Conservation (phyloP, 1,284 basidiomycete genomes). For the Cystobasidium sp. region DNA sequence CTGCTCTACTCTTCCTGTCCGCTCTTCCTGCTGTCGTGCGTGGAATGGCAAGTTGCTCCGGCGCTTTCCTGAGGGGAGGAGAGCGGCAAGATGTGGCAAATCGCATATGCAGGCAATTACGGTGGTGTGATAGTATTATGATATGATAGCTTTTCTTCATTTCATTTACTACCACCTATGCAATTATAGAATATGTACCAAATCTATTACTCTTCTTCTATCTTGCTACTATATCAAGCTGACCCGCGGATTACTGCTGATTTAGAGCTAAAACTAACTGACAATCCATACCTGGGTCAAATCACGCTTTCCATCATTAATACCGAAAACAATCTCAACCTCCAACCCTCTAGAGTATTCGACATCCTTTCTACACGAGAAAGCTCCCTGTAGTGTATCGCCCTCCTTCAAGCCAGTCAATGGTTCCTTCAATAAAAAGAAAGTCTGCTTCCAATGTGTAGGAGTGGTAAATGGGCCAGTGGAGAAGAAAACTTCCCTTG, state of each 20-base stretch:
- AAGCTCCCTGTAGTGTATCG: constrained; percentile 74
- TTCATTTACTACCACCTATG: no score
- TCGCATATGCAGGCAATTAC: no score
- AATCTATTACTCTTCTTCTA: no score
- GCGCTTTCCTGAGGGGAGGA: no score
- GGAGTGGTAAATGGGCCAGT: constrained; percentile 83
- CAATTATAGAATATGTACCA: no score
- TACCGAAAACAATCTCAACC: constrained; percentile 84
- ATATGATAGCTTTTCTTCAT: no score
- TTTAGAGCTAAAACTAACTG: constrained; percentile 5
- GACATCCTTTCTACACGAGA: constrained; percentile 78
- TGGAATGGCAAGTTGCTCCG: constrained; percentile 14
- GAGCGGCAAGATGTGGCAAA: not conserved
- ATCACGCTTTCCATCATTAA: constrained; percentile 52
- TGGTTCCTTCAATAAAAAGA: constrained; percentile 83
- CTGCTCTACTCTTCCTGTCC: not conserved
- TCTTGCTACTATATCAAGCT: no score
- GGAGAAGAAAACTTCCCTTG: constrained; percentile 78
- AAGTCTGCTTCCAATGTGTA: constrained; percentile 98
- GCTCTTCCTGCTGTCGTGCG: not conserved
- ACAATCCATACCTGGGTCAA: constrained; percentile 34
- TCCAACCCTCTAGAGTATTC: constrained; percentile 87
- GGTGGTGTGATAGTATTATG: no score
- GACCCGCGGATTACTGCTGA: no score
- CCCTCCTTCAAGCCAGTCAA: constrained; percentile 71